Evolutionary conservation across 805 yeast species (phyloP), one percentile per base, ranked within the genome.

Genomic region (Pichia nakasei): DNA sequence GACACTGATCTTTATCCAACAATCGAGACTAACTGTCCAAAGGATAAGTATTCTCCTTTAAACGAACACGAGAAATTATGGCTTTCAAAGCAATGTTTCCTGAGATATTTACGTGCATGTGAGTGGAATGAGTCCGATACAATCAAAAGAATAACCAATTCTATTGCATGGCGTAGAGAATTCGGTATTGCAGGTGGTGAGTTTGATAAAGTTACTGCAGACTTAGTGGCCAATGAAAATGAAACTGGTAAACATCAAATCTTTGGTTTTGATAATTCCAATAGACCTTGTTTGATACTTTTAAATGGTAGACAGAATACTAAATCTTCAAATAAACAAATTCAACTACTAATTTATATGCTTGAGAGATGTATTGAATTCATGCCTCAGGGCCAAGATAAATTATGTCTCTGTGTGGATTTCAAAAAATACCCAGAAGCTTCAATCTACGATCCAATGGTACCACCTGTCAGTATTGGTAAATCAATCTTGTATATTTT

Each of bases 271-370:
- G 98, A 93, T 58, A 80, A 80, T 53, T 87, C 83, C 56, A 74
- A 82, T n/a, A 76, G 98, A 59, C 97, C 98, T 6, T 91, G 96
- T 58, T 68, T 93, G 38, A 87, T 88, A 61, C 70, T 93, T 57
- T 78, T 82, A 59, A 93, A 91, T 2, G 97, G 97, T n/a, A 76
- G 95, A 57, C 98, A 93, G 65, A 93, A 93, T 67, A 93, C 98
- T n/a, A 84, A 86, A 55, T 76, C 96, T 1, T 77, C 93, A 2
- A 80, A 78, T 47, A 75, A 89, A 55, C 98, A 93, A 60, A 95
- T 93, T 21, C 95, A 93, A 64, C 96, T 86, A 61, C 69, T 93
- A 61, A 96, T 93, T 8, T 91, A 73, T 67, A 83, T 85, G 94
- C 72, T 93, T 44, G 98, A 93, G 63, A 75, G 87, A 46, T 95